These are phyloP conservation scores for Malbranchea zuffiana DNA, from an alignment of 2,329 filamentous ascomycete species.

Conservation along the genomic window DNA sequence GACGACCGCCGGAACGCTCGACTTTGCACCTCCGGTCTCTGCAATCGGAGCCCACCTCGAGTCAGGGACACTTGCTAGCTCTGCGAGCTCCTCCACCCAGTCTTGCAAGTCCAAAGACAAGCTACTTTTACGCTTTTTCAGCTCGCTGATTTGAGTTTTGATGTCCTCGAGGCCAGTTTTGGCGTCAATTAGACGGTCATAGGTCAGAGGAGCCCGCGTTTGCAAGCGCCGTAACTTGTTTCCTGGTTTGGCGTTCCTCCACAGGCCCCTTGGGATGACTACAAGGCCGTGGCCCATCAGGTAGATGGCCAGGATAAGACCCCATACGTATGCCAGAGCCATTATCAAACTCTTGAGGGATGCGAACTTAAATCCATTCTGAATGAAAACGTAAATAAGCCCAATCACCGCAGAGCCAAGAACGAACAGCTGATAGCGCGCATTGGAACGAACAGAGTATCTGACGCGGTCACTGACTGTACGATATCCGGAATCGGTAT, in stretches of 20 bases:
- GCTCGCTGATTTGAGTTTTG: conserved; percentile 66
- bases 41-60: conserved; percentile 34
- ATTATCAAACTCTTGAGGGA: conserved; percentile 78
- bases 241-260: conserved; percentile 67
- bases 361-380: conserved; percentile 59
- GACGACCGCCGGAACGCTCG: conserved; percentile 63
- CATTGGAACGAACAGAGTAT: conserved; percentile 80
- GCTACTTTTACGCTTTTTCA: conserved; percentile 70
- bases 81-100: conserved; percentile 91
- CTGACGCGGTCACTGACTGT: conserved; percentile 69
- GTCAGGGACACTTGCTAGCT: conserved; percentile 61
- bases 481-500: conserved; percentile 85
- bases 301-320: conserved; percentile 82
- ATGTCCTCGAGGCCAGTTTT: conserved; percentile 67
- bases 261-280: conserved; percentile 70
- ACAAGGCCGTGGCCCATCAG: conserved; percentile 96
- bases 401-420: conserved; percentile 59
- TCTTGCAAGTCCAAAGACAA: conserved; percentile 67
- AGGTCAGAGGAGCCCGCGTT: conserved; percentile 62
- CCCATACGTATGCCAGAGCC: conserved; percentile 92
- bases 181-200: conserved; percentile 81
- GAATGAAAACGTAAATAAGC: conserved; percentile 71
- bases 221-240: conserved; percentile 65
- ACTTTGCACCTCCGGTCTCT: conserved; percentile 28
- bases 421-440: conserved; percentile 74